phyloP scores from a whole-genome alignment of 148 eudicot species.

The Nepenthes mirabilis region DNA sequence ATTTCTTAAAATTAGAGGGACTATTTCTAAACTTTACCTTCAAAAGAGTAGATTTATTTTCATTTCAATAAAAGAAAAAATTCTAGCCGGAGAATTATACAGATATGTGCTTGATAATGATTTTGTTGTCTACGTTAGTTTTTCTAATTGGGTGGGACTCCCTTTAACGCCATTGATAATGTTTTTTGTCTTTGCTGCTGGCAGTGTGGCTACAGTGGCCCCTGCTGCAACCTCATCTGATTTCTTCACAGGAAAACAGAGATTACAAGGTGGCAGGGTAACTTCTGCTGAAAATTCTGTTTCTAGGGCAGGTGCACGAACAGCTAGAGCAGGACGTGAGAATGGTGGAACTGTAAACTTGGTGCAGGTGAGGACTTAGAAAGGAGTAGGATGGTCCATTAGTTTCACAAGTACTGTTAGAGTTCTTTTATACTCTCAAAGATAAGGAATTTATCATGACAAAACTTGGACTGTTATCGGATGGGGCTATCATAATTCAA shows the following conservation, averaged over 20 bases:
- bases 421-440: neutral
- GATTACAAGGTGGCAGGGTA: conserved; percentile 7
- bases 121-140: too few species aligned
- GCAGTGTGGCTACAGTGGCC: conserved; percentile 26
- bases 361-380: conserved; percentile 30
- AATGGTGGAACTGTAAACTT: conserved; percentile 41
- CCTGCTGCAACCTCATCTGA: conserved; percentile 29
- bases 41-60: neutral
- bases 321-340: conserved; percentile 40
- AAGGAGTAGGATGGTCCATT: neutral
- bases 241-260: conserved; percentile 20
- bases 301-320: conserved; percentile 27
- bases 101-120: too few species aligned
- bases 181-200: conserved; percentile 1
- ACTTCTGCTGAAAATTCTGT: neutral
- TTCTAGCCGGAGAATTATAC: neutral
- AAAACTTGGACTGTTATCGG: too few species aligned
- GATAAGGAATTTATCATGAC: neutral
- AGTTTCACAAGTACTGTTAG: neutral
- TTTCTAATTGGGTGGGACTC: too few species aligned
- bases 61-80: neutral
- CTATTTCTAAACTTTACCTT: too few species aligned
- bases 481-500: too few species aligned
- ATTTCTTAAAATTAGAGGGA: too few species aligned
- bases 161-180: too few species aligned